A percentile compares a stretch with the other conserved stretches of the same genome.
Conservation (phyloP, 1,139 yeast species). For the Debaryomyces subglobosus region DNA sequence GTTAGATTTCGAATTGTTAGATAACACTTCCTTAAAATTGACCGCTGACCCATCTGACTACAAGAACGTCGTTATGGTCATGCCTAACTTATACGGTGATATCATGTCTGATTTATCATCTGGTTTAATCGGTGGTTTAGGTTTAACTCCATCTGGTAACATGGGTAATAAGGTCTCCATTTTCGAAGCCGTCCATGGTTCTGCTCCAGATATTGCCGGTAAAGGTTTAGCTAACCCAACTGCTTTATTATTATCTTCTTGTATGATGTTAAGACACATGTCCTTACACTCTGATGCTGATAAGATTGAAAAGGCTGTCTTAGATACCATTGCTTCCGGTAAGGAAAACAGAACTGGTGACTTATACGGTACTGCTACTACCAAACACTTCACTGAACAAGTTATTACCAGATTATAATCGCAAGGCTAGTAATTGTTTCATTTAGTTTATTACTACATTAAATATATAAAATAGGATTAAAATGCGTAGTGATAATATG, state of each 20-base stretch:
- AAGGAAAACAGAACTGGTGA: slow-evolving; percentile 93
- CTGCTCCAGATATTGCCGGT: slow-evolving; percentile 98
- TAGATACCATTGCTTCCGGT: slow-evolving; percentile 92
- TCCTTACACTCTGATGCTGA: slow-evolving; percentile 78
- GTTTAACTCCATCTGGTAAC: slow-evolving; percentile 98
- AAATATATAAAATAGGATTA: slow-evolving; percentile 6
- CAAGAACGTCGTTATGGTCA: slow-evolving; percentile 85
- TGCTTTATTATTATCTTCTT: slow-evolving; percentile 90
- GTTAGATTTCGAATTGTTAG: slow-evolving; percentile 85
- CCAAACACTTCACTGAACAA: slow-evolving; percentile 83
- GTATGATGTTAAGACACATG: slow-evolving; percentile 99
- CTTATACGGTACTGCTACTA: slow-evolving; percentile 89
- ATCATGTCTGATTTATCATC: slow-evolving; percentile 97
- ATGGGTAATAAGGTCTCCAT: slow-evolving; percentile 98
- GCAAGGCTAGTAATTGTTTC: neutral
- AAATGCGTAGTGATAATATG: neutral
- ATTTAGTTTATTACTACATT: slow-evolving; percentile 5
- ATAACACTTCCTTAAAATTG: slow-evolving; percentile 90
- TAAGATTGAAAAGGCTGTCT: slow-evolving; percentile 84
- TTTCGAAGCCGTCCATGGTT: slow-evolving; percentile 99
- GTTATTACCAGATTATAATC: slow-evolving; percentile 49
- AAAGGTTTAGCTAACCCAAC: slow-evolving; percentile 99
- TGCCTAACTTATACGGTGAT: slow-evolving; percentile 99
- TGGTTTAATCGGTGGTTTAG: slow-evolving; percentile 97
- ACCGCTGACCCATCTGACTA: slow-evolving; percentile 88